A percentile compares a stretch with the other conserved stretches of the same genome.
phyloP scores from a whole-genome alignment of 2,329 filamentous ascomycete species.

The Botrytis cinerea region DNA sequence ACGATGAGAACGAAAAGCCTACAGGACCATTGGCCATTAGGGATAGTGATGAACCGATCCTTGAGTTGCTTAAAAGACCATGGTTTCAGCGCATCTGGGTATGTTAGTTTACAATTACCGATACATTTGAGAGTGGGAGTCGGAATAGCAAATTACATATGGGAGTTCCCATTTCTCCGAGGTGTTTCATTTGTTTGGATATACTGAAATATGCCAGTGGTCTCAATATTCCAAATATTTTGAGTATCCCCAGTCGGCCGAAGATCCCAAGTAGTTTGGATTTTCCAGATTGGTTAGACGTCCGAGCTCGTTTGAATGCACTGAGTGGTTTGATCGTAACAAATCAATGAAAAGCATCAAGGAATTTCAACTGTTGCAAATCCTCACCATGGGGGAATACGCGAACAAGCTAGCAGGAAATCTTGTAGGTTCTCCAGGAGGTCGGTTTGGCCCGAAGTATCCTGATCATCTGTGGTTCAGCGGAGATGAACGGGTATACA shows the following conservation, averaged over 20 bases:
- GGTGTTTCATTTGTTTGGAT: neutral
- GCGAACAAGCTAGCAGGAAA: neutral
- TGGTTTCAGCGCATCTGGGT: constrained; percentile 29
- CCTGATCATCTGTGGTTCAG: neutral
- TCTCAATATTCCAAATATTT: neutral
- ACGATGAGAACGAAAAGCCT: neutral
- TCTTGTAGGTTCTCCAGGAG: neutral
- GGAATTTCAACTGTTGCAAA: neutral
- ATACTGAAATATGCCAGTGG: neutral
- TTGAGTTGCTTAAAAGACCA: constrained; percentile 16
- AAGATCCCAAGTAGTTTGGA: neutral
- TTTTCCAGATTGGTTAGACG: neutral
- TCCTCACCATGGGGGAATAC: neutral
- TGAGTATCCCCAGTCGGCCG: neutral
- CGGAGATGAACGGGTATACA: neutral
- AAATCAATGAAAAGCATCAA: neutral
- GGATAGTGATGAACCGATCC: neutral
- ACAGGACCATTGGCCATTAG: neutral
- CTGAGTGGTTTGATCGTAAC: neutral
- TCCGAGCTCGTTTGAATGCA: neutral
- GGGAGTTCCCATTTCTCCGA: neutral
- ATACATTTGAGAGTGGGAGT: neutral
- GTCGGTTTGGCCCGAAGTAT: neutral
- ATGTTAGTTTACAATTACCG: neutral
- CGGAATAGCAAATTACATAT: neutral